Base-by-base conservation (phyloP, 768 basidiomycete genomes). In the Phlebiopsis gigantea region DNA sequence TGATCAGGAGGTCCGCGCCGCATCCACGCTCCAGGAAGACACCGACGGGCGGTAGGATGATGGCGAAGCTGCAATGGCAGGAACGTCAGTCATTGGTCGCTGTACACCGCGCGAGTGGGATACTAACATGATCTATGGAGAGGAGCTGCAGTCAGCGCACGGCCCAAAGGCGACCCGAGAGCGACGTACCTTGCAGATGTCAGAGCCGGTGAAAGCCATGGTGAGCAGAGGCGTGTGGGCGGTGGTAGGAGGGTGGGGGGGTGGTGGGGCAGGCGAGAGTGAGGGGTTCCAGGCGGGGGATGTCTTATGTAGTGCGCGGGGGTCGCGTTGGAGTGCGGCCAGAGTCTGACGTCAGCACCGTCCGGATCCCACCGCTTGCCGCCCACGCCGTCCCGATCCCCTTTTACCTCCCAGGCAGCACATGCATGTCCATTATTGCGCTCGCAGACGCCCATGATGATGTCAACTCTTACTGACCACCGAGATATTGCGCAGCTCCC, bases 1-100 rank as follows among this genome's bases (percentile, higher is more conserved):
- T 93, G 73, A 93, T 90, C 53, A 75, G 56, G 44, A 95, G 71
- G 69, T 94, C 91, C 21, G 80, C 82, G 31, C 76, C 74, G 68
- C 91, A 94, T 24, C 93, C 93, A 53, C 90, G 80, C 74, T 95
- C 92, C 24, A 95, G 73, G 74, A 93, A 93, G 24, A 96, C 93
- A 55, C 87, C 92, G 2, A 96, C 67, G 57, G 93, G 93, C 9
- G 92, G 90, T 14, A 92, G 64, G 68, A 91, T 62, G 71, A 92
- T 77, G 57, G 89, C 89, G 54, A 83, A 64, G 58, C 83, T 87
- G 62, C 5, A 47, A 46, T 30, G 56, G 25, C 28, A 19, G 15
- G 46, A 30, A 31, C 25, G 24, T 19, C 22, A 22, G 22, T 34
- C 5, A 6, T 9, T 46, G 4, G n/a, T 28, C 15, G 48, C 31